Base-by-base conservation (phyloP, 192 early-diverging fungal genomes). In the Phlyctochytrium bullatum region DNA sequence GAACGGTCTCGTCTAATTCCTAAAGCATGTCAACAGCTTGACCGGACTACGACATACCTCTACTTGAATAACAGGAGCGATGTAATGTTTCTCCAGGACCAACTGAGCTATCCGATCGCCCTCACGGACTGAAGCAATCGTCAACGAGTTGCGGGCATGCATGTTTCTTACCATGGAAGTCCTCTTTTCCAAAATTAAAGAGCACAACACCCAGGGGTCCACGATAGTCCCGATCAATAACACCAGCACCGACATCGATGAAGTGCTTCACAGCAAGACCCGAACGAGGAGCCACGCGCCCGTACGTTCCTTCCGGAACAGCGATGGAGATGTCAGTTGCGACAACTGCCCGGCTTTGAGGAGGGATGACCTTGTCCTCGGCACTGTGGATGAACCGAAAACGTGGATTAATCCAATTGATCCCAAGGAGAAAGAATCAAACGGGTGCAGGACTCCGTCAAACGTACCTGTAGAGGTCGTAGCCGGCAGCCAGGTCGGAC, bases 31-130 rank as follows among this genome's bases (percentile, higher is more conserved):
- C 83, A 80, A 2, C 80, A 78, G 1, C 60, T 75, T 23, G 78
- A 78, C 3, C 83, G 72, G n/a, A 66, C 64, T 20, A 79, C 76
- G 72, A 4, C 82, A 52, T 17, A 76, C 70, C 66, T 92, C 82
- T 2, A 95, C 88, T 69, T 93, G 90, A 6, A 86, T 76, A 0
- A 97, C 84, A 6, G 89, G 85, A 2, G 94, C 90, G 1, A 88
- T 92, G 40, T 71, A 85, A 31, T 96, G 93, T 52, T 82, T 76
- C 74, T 97, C 97, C 10, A 99, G 76, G 33, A 99, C 87, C 59
- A 99, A 75, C 78, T 99, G 97, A 14, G 97, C 97, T 74, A 99
- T 87, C 29, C 97, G 87, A 73, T 99, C 96, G 17, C 97, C 97
- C 50, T 84, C 74, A 40, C 88, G 86, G 60, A 99, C 87, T 79